These are phyloP conservation scores for Gentiana macrophylla DNA, from an alignment of 257 asterid species.

Conservation along the genomic window DNA sequence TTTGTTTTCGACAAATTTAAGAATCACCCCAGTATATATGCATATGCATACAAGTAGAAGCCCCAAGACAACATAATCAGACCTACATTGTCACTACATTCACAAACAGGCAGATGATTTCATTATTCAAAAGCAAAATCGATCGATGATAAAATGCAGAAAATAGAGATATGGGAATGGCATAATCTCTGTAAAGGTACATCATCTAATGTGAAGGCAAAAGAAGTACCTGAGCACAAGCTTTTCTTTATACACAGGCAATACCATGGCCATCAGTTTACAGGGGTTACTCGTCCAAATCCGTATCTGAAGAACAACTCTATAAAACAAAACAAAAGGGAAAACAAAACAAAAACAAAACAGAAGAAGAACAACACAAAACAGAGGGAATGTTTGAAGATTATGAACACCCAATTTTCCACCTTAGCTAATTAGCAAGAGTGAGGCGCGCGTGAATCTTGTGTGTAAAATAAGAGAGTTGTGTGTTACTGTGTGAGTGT, in stretches of 20 bases:
- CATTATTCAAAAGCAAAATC: background rate
- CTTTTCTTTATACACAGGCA: conserved; percentile 7
- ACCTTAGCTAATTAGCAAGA: too few species aligned
- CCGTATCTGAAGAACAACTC: conserved; percentile 14
- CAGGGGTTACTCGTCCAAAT: conserved; percentile 2
- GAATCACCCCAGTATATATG: background rate
- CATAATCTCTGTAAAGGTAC: background rate
- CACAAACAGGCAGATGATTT: background rate
- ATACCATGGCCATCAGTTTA: conserved; percentile 18
- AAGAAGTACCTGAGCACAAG: conserved; percentile 18
- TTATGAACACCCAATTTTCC: too few species aligned
- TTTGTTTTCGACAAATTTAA: background rate
- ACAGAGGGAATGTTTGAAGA: background rate
- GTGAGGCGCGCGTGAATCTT: too few species aligned
- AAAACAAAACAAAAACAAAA: conserved; percentile 5
- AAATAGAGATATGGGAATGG: conserved; percentile 1
- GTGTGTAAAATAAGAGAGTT: too few species aligned
- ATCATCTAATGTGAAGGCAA: conserved; percentile 22
- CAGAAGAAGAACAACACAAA: conserved; percentile 5
- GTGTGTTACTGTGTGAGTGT: background rate
- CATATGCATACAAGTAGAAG: background rate
- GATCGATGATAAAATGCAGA: background rate
- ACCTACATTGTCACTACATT: background rate
- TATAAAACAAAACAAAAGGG: conserved; percentile 7
- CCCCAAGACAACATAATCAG: background rate